phyloP scores from a whole-genome alignment of 495 filamentous ascomycete genomes.

The Talaromyces wortmannii region DNA sequence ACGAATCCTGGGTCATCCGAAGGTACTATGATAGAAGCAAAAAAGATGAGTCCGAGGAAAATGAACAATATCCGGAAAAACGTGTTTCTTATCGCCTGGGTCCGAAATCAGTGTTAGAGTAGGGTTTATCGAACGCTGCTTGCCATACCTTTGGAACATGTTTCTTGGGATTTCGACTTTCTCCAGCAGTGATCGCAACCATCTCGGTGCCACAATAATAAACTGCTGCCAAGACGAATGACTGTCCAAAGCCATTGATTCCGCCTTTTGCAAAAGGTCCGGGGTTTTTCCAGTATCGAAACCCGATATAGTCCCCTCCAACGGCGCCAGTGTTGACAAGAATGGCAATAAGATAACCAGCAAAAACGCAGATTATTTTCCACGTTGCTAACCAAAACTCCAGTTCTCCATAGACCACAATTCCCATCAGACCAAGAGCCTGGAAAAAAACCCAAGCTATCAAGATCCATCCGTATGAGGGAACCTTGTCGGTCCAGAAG shows the following conservation, averaged over 20 bases:
- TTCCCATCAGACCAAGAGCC: slow-evolving; percentile 36
- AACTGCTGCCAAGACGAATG: slow-evolving; percentile 41
- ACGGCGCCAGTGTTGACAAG: slow-evolving; percentile 56
- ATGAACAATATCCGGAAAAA: slow-evolving; percentile 64
- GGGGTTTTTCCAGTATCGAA: slow-evolving; percentile 53
- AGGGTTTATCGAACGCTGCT: slow-evolving; percentile 50
- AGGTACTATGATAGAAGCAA: slow-evolving; percentile 50
- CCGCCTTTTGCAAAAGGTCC: slow-evolving; percentile 61
- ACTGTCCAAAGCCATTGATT: slow-evolving; percentile 54
- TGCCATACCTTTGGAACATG: slow-evolving; percentile 35
- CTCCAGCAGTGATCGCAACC: slow-evolving; percentile 53
- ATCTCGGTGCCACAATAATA: slow-evolving; percentile 57
- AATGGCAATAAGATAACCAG: slow-evolving; percentile 19
- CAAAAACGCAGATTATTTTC: slow-evolving; percentile 40
- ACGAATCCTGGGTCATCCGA: slow-evolving; percentile 31
- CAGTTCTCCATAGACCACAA: slow-evolving; percentile 46
- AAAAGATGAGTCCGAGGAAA: slow-evolving; percentile 40
- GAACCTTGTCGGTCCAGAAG: slow-evolving; percentile 45
- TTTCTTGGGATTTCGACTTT: slow-evolving; percentile 50
- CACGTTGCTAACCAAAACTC: slow-evolving; percentile 43
- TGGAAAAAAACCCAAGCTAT: slow-evolving; percentile 38
- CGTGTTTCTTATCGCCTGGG: slow-evolving; percentile 25
- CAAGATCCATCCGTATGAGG: slow-evolving; percentile 38
- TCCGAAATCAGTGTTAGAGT: slow-evolving; percentile 35
- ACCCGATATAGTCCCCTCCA: slow-evolving; percentile 44